Evolutionary conservation across 805 yeast genomes (phyloP).

Genomic region (Teunomyces cretensis): DNA sequence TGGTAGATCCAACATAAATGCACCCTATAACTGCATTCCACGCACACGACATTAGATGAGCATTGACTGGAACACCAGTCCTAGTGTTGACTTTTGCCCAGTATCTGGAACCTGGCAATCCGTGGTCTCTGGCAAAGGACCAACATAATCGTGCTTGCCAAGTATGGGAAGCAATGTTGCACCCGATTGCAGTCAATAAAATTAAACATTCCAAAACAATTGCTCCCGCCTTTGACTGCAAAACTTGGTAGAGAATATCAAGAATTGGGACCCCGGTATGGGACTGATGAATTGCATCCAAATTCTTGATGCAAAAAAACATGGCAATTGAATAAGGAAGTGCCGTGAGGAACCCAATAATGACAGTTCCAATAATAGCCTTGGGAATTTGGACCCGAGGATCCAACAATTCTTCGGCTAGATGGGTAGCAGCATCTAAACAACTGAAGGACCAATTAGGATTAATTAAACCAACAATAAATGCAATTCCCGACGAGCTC

Average conservation of each 20-base stretch:
- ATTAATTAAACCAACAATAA: conserved; percentile 67
- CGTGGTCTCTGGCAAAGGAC: conserved; percentile 68
- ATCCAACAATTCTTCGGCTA: conserved; percentile 62
- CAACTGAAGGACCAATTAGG: conserved; percentile 72
- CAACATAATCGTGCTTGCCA: conserved; percentile 70
- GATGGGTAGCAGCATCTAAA: conserved; percentile 68
- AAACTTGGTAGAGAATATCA: conserved; percentile 61
- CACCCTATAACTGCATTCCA: conserved; percentile 58
- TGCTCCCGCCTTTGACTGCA: conserved; percentile 54
- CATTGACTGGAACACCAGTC: conserved; percentile 57
- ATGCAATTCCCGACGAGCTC: conserved; percentile 57
- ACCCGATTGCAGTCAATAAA: conserved; percentile 54
- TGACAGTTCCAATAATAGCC: conserved; percentile 61
- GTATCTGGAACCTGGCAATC: conserved; percentile 53
- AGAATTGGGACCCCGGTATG: conserved; percentile 62
- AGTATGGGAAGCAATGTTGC: conserved; percentile 61
- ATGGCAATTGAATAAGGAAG: conserved; percentile 52
- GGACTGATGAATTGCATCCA: conserved; percentile 47
- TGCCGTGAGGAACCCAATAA: conserved; percentile 64
- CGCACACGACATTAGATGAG: conserved; percentile 54
- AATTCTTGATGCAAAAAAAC: conserved; percentile 58
- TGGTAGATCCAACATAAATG: conserved; percentile 62
- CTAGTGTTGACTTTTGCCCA: conserved; percentile 49
- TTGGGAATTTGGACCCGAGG: conserved; percentile 62
- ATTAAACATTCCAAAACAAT: conserved; percentile 49